phyloP scores from a whole-genome alignment of 306 rosid species.

The Heteromeles arbutifolia region DNA sequence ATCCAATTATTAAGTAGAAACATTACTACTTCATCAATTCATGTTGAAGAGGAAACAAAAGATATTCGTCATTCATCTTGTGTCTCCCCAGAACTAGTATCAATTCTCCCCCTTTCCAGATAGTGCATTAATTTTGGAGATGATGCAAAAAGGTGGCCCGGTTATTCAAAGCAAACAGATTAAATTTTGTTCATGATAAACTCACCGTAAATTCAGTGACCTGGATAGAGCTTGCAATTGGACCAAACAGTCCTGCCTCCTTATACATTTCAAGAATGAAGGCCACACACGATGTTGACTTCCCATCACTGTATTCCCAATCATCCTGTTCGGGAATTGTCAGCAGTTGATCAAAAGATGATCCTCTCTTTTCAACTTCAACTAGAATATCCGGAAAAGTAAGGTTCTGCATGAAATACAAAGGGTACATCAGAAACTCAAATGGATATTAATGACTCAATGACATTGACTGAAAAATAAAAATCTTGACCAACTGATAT shows the following conservation, averaged over 20 bases:
- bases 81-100: neutral
- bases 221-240: slow-evolving; percentile 73
- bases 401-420: slow-evolving; percentile 57
- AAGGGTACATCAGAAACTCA: neutral
- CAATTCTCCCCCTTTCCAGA: neutral
- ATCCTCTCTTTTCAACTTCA: slow-evolving; percentile 79
- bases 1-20: neutral
- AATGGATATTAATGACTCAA: neutral
- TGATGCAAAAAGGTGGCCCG: neutral
- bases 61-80: neutral
- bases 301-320: slow-evolving; percentile 88
- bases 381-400: slow-evolving; percentile 74
- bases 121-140: neutral
- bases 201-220: slow-evolving; percentile 98
- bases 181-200: slow-evolving; percentile 10
- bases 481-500: neutral
- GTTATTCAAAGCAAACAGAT: slow-evolving; percentile 9
- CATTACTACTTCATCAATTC: neutral
- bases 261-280: slow-evolving; percentile 89
- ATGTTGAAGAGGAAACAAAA: neutral
- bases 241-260: slow-evolving; percentile 85
- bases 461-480: neutral
- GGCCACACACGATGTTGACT: slow-evolving; percentile 86
- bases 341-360: slow-evolving; percentile 77
- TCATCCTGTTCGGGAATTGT: slow-evolving; percentile 88